Conservation (phyloP, 345 rosid species). For the Pistacia vera region DNA sequence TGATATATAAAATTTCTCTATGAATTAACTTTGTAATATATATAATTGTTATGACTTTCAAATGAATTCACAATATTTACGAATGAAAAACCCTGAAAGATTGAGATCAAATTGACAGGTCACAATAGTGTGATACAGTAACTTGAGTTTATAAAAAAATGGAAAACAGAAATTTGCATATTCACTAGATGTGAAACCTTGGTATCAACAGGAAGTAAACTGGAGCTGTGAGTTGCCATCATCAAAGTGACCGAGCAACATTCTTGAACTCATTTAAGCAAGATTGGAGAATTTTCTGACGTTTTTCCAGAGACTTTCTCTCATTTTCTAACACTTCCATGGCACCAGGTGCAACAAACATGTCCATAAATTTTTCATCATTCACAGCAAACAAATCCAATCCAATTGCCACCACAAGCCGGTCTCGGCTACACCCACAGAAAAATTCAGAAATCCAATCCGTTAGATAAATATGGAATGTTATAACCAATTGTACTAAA, state of each 20-base stretch:
- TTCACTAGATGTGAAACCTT: slow-evolving; percentile 31
- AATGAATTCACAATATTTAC: no score
- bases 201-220: background rate
- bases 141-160: no score
- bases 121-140: no score
- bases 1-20: no score
- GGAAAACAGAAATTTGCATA: background rate
- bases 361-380: slow-evolving; percentile 92
- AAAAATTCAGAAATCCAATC: background rate
- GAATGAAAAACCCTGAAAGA: no score
- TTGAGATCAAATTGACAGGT: no score
- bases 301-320: slow-evolving; percentile 76
- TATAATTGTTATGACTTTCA: no score
- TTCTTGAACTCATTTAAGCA: slow-evolving; percentile 88
- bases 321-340: slow-evolving; percentile 72
- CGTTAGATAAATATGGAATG: no score
- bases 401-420: slow-evolving; percentile 80
- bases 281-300: slow-evolving; percentile 82
- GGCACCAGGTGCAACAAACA: slow-evolving; percentile 94
- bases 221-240: slow-evolving; percentile 8
- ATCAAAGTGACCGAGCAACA: slow-evolving; percentile 76
- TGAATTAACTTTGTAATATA: no score
- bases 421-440: slow-evolving; percentile 56
- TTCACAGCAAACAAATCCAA: slow-evolving; percentile 86
- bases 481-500: background rate